Evolutionary conservation across 805 yeast species (phyloP).

Genomic region (Metschnikowia chrysomelidarum): DNA sequence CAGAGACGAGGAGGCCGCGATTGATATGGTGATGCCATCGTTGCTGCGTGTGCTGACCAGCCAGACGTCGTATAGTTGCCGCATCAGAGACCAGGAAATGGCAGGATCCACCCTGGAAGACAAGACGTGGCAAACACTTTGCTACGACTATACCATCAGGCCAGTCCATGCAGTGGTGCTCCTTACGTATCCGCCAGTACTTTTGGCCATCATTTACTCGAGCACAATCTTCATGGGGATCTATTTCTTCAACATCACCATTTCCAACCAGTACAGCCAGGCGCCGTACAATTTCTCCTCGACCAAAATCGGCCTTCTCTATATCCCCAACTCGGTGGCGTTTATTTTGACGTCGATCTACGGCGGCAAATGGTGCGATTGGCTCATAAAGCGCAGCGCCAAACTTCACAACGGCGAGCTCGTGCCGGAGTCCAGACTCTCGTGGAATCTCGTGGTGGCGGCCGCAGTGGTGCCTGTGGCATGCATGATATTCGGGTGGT

Average conservation of each 20-base stretch:
- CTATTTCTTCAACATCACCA: constrained; percentile 72
- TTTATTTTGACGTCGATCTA: constrained; percentile 72
- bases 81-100: constrained; percentile 25
- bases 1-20: constrained; percentile 28
- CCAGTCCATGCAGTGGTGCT: constrained; percentile 65
- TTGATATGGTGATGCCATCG: constrained; percentile 41
- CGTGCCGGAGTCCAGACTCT: constrained; percentile 76
- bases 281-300: constrained; percentile 70
- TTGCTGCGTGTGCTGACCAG: constrained; percentile 37
- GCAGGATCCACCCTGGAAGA: constrained; percentile 1
- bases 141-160: constrained; percentile 48
- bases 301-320: constrained; percentile 67
- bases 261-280: constrained; percentile 58
- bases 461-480: constrained; percentile 62
- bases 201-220: constrained; percentile 61
- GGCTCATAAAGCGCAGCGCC: constrained; percentile 49
- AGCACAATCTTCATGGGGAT: constrained; percentile 67
- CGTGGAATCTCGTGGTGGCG: constrained; percentile 69
- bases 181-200: constrained; percentile 71
- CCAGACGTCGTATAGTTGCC: constrained; percentile 30
- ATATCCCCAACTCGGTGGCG: constrained; percentile 80
- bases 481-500: constrained; percentile 79
- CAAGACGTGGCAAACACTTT: constrained; percentile 4
- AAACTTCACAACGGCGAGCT: constrained; percentile 59
- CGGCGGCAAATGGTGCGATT: constrained; percentile 81